A percentile compares a stretch with the other conserved stretches of the same genome.
phyloP scores from a whole-genome alignment of 805 yeast species.

The Yamadazyma endophytica region DNA sequence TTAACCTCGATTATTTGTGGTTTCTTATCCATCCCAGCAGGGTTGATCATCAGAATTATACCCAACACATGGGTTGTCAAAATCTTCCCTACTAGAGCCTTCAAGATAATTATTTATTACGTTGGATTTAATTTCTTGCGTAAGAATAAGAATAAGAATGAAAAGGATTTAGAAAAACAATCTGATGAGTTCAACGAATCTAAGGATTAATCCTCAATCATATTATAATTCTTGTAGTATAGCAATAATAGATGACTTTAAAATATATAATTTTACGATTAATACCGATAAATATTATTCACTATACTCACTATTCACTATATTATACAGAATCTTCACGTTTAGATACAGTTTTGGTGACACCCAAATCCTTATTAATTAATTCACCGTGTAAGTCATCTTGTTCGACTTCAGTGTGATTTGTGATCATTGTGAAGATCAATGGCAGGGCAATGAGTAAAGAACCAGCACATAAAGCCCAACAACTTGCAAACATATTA shows the following conservation, averaged over 20 bases:
- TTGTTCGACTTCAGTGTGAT: slow-evolving; percentile 34
- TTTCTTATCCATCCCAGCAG: slow-evolving; percentile 73
- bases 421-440: slow-evolving; percentile 38
- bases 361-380: no score
- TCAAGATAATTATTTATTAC: slow-evolving; percentile 34
- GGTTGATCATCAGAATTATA: slow-evolving; percentile 66
- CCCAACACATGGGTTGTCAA: slow-evolving; percentile 76
- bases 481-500: slow-evolving; percentile 41
- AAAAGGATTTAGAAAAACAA: slow-evolving; percentile 4
- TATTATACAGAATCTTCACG: no score
- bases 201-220: no score
- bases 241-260: no score
- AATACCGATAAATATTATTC: no score
- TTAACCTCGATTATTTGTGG: slow-evolving; percentile 83
- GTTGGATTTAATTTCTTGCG: slow-evolving; percentile 33
- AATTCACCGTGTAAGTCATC: slow-evolving; percentile 20
- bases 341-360: no score
- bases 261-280: no score
- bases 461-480: slow-evolving; percentile 49
- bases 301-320: no score
- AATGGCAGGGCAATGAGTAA: slow-evolving; percentile 48
- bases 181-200: no score
- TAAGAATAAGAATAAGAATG: slow-evolving; percentile 19
- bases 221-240: no score
- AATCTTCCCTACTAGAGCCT: slow-evolving; percentile 60